Conservation (phyloP, 202 grass and related monocot species). For the Carex sylvatica region DNA sequence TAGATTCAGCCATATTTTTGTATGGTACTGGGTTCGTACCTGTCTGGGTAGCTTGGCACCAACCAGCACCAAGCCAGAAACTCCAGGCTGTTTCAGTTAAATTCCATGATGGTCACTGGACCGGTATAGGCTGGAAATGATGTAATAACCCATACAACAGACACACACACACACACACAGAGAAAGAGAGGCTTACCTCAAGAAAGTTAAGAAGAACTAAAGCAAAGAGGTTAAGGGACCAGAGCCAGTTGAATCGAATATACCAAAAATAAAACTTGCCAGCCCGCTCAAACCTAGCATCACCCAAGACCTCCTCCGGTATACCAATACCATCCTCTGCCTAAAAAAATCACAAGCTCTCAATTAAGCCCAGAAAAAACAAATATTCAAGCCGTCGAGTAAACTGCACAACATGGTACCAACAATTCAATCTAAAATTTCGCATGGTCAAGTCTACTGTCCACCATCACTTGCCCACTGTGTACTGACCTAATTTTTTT, state of each 20-base stretch:
- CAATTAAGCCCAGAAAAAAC: neutral
- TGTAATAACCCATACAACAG: neutral
- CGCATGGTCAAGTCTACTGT: neutral
- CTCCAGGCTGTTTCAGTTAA: neutral
- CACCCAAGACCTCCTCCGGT: constrained; percentile 79
- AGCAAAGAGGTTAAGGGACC: constrained; percentile 91
- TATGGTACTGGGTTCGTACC: neutral
- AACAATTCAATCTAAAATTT: neutral
- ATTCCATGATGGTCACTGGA: neutral
- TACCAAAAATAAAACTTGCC: constrained; percentile 85
- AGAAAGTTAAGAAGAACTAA: constrained; percentile 91
- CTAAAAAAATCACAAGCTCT: constrained; percentile 47
- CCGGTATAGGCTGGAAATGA: neutral
- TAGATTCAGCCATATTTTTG: neutral
- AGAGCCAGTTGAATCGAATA: constrained; percentile 71
- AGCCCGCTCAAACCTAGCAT: constrained; percentile 60
- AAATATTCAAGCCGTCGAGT: neutral
- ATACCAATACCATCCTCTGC: constrained; percentile 92
- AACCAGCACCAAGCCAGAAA: neutral
- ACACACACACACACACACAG: neutral
- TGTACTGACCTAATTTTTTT: neutral
- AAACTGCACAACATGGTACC: neutral
- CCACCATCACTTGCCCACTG: neutral
- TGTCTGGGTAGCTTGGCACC: neutral
- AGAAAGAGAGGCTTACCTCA: constrained; percentile 55